These are phyloP conservation scores for Haematococcus lacustris DNA, from an alignment of 139 green algal genomes.

Conservation along the genomic window DNA sequence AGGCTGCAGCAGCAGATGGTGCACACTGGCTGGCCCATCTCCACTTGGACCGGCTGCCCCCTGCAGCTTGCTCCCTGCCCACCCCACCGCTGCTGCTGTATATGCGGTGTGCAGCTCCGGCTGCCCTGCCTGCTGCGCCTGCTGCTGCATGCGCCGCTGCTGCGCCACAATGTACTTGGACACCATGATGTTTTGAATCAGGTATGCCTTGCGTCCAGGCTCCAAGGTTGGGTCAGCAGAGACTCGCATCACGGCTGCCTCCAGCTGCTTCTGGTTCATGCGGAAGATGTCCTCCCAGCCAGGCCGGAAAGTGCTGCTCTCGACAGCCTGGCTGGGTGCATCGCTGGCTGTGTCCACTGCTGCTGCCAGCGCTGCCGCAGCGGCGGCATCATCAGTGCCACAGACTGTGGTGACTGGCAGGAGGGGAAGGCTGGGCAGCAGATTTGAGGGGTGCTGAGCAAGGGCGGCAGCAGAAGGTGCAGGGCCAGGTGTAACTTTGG, in stretches of 20 bases:
- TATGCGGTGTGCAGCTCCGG: not conserved
- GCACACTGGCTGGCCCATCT: not conserved
- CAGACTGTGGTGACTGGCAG: not conserved
- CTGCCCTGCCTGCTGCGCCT: not conserved
- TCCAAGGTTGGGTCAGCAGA: slow-evolving; percentile 74
- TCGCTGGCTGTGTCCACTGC: not conserved
- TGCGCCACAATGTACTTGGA: slow-evolving; percentile 59
- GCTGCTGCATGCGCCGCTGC: slow-evolving; percentile 40
- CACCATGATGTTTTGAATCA: slow-evolving; percentile 96
- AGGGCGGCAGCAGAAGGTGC: no score
- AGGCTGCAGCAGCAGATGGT: not conserved
- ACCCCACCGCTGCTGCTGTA: not conserved
- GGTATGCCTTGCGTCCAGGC: slow-evolving; percentile 87
- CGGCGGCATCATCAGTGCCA: not conserved
- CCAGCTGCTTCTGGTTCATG: slow-evolving; percentile 98
- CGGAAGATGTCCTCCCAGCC: slow-evolving; percentile 97
- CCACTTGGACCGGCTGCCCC: slow-evolving; percentile 1
- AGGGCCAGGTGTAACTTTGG: no score
- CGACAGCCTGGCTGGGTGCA: not conserved
- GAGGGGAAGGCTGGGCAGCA: no score
- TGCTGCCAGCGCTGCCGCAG: not conserved
- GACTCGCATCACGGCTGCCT: slow-evolving; percentile 68
- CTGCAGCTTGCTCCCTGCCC: not conserved
- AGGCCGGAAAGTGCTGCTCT: slow-evolving; percentile 61
- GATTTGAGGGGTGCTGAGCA: no score